Evolutionary conservation across 495 filamentous ascomycete genomes (phyloP).

Genomic region (Thermothielavioides terrestris): DNA sequence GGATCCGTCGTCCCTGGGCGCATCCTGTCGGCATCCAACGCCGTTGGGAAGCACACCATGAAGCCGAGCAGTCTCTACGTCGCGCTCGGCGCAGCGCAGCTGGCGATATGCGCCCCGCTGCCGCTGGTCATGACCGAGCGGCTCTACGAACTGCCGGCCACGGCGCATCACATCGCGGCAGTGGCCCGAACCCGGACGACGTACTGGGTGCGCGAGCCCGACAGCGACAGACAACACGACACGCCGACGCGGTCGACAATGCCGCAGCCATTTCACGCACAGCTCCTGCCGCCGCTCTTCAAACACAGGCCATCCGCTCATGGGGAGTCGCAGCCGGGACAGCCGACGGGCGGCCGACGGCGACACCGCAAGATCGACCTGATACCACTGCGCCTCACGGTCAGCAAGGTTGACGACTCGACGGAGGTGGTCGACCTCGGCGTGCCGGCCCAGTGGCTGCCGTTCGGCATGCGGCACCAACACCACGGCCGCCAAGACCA

Average conservation of each 20-base stretch:
- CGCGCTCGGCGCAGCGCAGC: slow-evolving; percentile 12
- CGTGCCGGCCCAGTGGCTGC: slow-evolving; percentile 1
- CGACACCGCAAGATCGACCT: background rate
- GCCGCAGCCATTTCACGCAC: background rate
- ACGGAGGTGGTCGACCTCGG: slow-evolving; percentile 11
- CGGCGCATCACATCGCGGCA: background rate
- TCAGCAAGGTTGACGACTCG: slow-evolving; percentile 7
- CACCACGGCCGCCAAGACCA: no score
- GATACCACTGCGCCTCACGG: background rate
- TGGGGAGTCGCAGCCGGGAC: background rate
- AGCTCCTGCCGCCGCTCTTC: background rate
- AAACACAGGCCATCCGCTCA: slow-evolving; percentile 3
- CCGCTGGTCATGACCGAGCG: background rate
- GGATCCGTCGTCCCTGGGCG: no score
- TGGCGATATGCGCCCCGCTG: slow-evolving; percentile 15
- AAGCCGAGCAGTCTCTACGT: slow-evolving; percentile 11
- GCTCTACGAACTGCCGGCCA: background rate
- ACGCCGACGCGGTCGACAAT: background rate
- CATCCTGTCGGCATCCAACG: no score
- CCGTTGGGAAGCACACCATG: no score
- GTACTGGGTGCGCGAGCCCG: background rate
- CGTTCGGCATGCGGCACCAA: slow-evolving; percentile 7
- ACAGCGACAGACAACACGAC: background rate
- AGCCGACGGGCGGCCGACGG: background rate
- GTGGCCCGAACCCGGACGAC: background rate